Percentiles rank a stretch among this genome's conserved stretches.
phyloP scores from a whole-genome alignment of 306 rosid genomes.

The Senna tora region DNA sequence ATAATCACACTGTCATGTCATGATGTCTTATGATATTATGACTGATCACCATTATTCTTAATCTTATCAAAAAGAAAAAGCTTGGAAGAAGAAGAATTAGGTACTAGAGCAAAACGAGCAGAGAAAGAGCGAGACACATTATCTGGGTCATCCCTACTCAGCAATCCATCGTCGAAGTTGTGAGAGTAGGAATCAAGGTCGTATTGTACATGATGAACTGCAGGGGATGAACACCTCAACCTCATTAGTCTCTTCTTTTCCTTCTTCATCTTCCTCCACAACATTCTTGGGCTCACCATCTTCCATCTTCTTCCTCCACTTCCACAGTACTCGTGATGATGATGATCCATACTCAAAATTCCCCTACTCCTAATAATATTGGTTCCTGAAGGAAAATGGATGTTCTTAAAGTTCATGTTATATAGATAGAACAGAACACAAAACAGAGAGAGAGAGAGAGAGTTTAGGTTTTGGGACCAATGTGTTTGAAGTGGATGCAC shows the following conservation, averaged over 20 bases:
- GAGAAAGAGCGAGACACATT: conserved; percentile 62
- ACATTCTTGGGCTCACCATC: conserved; percentile 43
- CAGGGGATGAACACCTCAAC: conserved; percentile 33
- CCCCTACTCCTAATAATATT: no score
- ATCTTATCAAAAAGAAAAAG: conserved; percentile 34
- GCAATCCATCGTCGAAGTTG: conserved; percentile 69
- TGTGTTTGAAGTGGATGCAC: conserved; percentile 18
- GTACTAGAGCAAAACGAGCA: conserved; percentile 67
- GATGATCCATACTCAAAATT: not conserved
- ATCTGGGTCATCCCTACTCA: conserved; percentile 46
- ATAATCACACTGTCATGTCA: no score
- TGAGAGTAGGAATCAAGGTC: conserved; percentile 56
- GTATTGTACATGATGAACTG: conserved; percentile 49
- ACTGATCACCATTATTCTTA: not conserved
- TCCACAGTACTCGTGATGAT: not conserved
- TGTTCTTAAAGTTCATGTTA: conserved; percentile 33
- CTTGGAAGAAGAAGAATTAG: conserved; percentile 35
- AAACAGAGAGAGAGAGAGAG: no score
- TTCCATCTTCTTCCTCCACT: conserved; percentile 22
- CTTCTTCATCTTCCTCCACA: conserved; percentile 63
- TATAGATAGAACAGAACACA: conserved; percentile 11
- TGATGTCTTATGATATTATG: no score
- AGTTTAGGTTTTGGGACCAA: not conserved
- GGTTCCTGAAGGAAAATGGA: conserved; percentile 8
- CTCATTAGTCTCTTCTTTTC: conserved; percentile 44